Base-by-base conservation (phyloP, 192 early-diverging fungal species). In the Backusella tuberculispora region DNA sequence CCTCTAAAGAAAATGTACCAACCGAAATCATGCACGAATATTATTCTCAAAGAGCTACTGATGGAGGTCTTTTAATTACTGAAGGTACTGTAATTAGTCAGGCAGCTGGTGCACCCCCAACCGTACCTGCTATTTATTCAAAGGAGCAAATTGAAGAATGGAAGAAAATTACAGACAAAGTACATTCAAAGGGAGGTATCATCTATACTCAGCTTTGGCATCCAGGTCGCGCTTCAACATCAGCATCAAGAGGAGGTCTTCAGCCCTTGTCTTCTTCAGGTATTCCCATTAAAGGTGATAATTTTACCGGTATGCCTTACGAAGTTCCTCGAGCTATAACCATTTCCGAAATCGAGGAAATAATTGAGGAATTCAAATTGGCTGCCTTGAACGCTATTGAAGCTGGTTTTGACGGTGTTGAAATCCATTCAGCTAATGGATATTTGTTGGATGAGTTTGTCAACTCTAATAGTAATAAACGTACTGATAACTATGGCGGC, bases 341-440 rank as follows among this genome's bases (percentile, higher is more conserved):
- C 4, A 34, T 37, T 17, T 4, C 4, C 1, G 77, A 78, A 17
- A 74, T 78, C 14, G 41, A 56, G 26, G 2, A 45, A 38, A 5
- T 78, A 3, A 41, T 60, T 10, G 12, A 69, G 0, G 56, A 70
- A 0, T 78, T 47, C 38, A 43, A 37, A 14, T 12, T 65, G 9
- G 90, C 93, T 42, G 92, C 96, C 0, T 72, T 75, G 45, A 88
- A 91, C 41, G 93, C 97, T 0, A 80, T 87, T 38, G 80, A 86
- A 60, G 95, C 96, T 7, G 95, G 94, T 3, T 94, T 96, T 78
- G 94, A 97, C 56, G 90, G 90, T n/a, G 80, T 97, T 24, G 97
- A 98, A 80, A 84, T 99, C 24, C 96, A 98, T 69, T 88, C 81
- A 63, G 96, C 97, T 0, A 93, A 99, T 79, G 97, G 97, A 8